Evolutionary conservation across 1,284 basidiomycete species (phyloP).

Genomic region (Rugosomyces carneus): DNA sequence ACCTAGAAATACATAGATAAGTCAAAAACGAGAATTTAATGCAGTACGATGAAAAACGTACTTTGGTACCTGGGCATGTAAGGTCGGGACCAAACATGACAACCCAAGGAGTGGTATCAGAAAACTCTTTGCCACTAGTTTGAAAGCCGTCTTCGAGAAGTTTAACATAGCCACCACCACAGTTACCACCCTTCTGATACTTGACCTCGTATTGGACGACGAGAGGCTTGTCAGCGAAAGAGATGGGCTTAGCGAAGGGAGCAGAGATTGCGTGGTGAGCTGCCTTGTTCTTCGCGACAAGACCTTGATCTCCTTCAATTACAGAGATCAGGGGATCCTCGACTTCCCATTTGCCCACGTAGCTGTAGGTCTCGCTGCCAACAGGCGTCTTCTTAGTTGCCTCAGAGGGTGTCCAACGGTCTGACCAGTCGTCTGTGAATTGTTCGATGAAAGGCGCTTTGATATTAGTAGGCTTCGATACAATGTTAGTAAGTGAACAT

Average conservation of each 20-base stretch:
- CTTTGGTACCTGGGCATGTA: conserved; percentile 84
- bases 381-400: conserved; percentile 97
- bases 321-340: conserved; percentile 78
- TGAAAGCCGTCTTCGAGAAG: conserved; percentile 91
- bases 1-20: conserved; percentile 41
- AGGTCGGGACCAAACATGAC: conserved; percentile 93
- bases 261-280: conserved; percentile 98
- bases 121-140: conserved; percentile 88
- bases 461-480: conserved; percentile 67
- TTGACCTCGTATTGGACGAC: conserved; percentile 99
- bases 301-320: conserved; percentile 80
- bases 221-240: conserved; percentile 84
- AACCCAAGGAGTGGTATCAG: conserved; percentile 96
- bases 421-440: conserved; percentile 87
- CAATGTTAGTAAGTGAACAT: conserved; percentile 7
- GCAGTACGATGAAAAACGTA: conserved; percentile 23
- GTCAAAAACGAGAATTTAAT: neutral
- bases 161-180: conserved; percentile 99
- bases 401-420: conserved; percentile 93
- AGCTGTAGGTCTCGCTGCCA: conserved; percentile 91
- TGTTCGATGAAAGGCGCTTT: conserved; percentile 97
- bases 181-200: conserved; percentile 98
- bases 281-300: conserved; percentile 90
- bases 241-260: conserved; percentile 73
- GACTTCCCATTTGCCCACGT: conserved; percentile 96